Evolutionary conservation across 2,329 filamentous ascomycete genomes (phyloP), one percentile per base, ranked within the genome.

Genomic region (Emmonsiellopsis sp.): DNA sequence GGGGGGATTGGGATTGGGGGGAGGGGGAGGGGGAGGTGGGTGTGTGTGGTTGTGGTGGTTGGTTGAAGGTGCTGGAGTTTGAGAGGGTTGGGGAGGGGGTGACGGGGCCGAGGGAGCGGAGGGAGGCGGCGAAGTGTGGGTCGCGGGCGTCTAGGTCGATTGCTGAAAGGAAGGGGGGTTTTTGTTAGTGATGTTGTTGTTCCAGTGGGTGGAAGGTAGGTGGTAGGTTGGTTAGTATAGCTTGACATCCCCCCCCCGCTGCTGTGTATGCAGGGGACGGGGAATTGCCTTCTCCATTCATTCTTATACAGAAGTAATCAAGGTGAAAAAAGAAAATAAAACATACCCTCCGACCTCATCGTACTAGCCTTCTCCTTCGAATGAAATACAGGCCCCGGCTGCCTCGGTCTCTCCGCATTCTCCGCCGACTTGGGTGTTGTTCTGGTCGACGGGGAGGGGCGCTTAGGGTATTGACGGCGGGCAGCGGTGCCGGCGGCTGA

Each of bases 111-210:
- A 84, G 72, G 45, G 70, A 72, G 61, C 84, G 86, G 57, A 97
- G 87, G 59, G 90, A 94, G 65, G 82, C 85, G 76, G 91, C 87
- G 81, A 78, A 92, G 63, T 79, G 73, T 1, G 81, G 80, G 63
- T 84, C 81, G 55, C 76, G 77, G 53, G 75, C 80, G 63, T 85
- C 82, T 62, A 81, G 73, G 60, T 83, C 78, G 57, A 84, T 77
- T 49, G 76, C 79, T 79, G 52, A 26, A 16, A 7, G 37, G 49
- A 20, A 7, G 53, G 46, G 32, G 26, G 42, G 46, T 34, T 41
- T 47, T 51, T 46, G 37, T 52, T 51, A 51, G 7, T n/a, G 30
- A 13, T 16, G 11, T 37, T 40, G 20, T n/a, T 7, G 40, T 20
- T 48, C n/a, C n/a, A 13, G 32, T 54, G 30, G 30, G 37, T 43